Percentiles rank a stretch among this genome's conserved stretches.
phyloP scores from a whole-genome alignment of 73 alveolate species.

The Paramecium pentaurelia region DNA sequence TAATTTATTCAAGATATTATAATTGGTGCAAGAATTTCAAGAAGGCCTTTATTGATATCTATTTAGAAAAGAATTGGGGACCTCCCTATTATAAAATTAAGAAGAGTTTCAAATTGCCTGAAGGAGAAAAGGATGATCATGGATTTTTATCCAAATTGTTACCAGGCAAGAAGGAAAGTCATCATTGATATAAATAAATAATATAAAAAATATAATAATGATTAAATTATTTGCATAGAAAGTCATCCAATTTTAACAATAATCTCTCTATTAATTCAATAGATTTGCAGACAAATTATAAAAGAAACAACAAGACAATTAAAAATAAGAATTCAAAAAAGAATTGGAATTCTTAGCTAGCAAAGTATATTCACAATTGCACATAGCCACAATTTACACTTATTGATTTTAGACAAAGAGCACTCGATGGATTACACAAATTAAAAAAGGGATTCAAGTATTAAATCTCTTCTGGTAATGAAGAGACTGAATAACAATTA shows the following conservation, averaged over 20 bases:
- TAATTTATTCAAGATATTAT: slow-evolving; percentile 21
- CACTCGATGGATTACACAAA: slow-evolving; percentile 11
- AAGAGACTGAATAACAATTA: slow-evolving; percentile 1
- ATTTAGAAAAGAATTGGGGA: slow-evolving; percentile 41
- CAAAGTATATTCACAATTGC: not conserved
- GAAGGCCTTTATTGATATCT: slow-evolving; percentile 40
- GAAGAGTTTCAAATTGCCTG: slow-evolving; percentile 37
- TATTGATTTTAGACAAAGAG: slow-evolving; percentile 38
- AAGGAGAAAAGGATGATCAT: not conserved
- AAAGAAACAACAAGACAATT: not conserved
- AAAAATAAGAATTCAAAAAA: not conserved
- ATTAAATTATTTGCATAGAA: not conserved
- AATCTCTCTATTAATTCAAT: not conserved
- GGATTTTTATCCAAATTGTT: not conserved
- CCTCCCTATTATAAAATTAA: slow-evolving; percentile 54
- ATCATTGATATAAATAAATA: not conserved
- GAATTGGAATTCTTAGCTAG: slow-evolving; percentile 4
- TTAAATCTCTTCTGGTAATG: not conserved
- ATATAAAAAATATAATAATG: not conserved
- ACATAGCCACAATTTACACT: slow-evolving; percentile 28
- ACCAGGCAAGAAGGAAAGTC: slow-evolving; percentile 14
- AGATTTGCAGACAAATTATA: not conserved
- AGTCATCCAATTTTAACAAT: not conserved
- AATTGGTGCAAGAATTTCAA: slow-evolving; percentile 50
- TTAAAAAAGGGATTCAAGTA: slow-evolving; percentile 36